Conservation (phyloP, 306 rosid genomes). For the Amphicarpaea edgeworthii region DNA sequence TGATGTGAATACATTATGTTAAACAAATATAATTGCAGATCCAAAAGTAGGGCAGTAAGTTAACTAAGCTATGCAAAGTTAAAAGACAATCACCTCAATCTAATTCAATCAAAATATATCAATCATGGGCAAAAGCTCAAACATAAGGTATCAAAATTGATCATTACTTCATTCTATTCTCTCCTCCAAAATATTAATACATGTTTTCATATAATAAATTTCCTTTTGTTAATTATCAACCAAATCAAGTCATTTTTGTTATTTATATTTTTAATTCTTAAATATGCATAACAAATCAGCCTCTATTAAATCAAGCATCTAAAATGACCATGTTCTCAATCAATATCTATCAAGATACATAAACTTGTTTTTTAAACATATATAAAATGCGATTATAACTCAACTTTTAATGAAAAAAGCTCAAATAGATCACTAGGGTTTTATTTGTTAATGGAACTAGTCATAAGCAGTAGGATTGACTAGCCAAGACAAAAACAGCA, state of each 20-base stretch:
- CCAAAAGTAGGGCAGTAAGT: not conserved
- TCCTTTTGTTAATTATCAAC: not conserved
- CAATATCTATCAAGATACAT: constrained; percentile 2
- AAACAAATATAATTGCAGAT: constrained; percentile 4
- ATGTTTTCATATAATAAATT: not conserved
- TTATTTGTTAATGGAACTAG: constrained; percentile 7
- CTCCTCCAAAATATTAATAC: not conserved
- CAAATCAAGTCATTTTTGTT: not conserved
- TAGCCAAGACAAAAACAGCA: constrained; percentile 13
- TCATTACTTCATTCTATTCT: constrained; percentile 8
- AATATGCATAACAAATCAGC: not conserved
- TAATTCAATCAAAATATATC: constrained; percentile 22
- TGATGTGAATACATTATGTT: constrained; percentile 17
- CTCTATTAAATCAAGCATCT: not conserved
- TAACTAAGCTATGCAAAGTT: not conserved
- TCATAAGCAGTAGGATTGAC: constrained; percentile 17
- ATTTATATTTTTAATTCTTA: constrained; percentile 23
- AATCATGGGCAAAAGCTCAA: constrained; percentile 23
- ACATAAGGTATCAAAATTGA: not conserved
- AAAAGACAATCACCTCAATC: constrained; percentile 15
- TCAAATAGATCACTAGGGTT: constrained; percentile 12
- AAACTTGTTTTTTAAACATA: not conserved
- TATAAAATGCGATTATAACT: constrained; percentile 12
- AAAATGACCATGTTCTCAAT: not conserved
- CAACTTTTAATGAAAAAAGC: constrained; percentile 18